Percentiles rank a stretch among this genome's conserved stretches.
Conservation (phyloP, 352 stramenopile genomes). For the Globisporangium megalacanthum region DNA sequence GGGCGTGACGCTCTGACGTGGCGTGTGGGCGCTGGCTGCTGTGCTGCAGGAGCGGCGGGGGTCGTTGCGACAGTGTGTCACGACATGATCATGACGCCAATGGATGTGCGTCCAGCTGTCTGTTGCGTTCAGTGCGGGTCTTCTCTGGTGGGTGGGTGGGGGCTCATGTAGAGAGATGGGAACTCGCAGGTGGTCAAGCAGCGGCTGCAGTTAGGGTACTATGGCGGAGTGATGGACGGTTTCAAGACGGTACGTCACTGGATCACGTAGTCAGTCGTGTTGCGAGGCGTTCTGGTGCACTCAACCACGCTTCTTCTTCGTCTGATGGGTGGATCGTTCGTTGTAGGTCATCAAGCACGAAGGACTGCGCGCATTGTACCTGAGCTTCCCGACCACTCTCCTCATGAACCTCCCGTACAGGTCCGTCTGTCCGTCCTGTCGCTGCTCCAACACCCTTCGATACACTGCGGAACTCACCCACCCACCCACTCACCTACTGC, state of each 20-base stretch:
- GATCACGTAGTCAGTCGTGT: conserved; percentile 1
- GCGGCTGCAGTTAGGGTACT: conserved; percentile 98
- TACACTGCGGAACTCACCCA: neutral
- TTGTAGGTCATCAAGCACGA: conserved; percentile 69
- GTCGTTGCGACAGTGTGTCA: conserved; percentile 95
- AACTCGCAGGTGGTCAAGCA: conserved; percentile 95
- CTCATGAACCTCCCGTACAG: conserved; percentile 98
- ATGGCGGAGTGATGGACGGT: conserved; percentile 89
- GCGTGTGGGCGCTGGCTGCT: conserved; percentile 13
- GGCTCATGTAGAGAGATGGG: neutral
- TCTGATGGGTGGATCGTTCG: too few species aligned
- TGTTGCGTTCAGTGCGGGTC: neutral
- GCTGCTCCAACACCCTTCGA: neutral
- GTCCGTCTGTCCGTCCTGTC: conserved; percentile 17
- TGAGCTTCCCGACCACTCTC: conserved; percentile 97
- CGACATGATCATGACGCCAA: conserved; percentile 97
- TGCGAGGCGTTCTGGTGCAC: conserved; percentile 1
- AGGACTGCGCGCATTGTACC: conserved; percentile 82
- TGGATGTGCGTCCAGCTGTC: conserved; percentile 74
- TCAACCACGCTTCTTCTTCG: conserved; percentile 13
- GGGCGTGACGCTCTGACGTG: neutral
- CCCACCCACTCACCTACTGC: neutral
- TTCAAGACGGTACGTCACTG: conserved; percentile 61
- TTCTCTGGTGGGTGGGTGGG: neutral
- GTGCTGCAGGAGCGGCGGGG: conserved; percentile 76